Evolutionary conservation across 2,329 filamentous ascomycete species (phyloP), one percentile per base, ranked within the genome.

Genomic region (Fusarium mexicanum): DNA sequence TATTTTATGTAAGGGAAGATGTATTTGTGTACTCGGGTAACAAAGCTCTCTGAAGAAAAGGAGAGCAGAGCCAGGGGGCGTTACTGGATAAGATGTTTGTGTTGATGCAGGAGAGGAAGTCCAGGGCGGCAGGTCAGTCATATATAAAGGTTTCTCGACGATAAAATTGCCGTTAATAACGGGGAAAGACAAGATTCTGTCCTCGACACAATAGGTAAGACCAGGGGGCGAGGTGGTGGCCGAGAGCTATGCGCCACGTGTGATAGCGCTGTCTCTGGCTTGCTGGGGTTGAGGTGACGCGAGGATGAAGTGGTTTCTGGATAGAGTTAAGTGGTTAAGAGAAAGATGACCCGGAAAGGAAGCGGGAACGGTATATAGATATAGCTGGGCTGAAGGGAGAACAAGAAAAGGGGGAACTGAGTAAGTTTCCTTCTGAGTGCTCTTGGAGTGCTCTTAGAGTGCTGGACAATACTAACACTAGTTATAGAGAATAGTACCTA

Each of bases 171-270:
- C 68, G 64, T 72, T 72, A 51, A 57, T 43, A 31, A 50, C 48
- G 62, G 51, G 51, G 62, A 53, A 64, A 67, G 60, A 60, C 68
- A 64, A 59, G 73, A 71, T 59, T 35, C 64, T 61, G 59, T 65
- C 40, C 51, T 67, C 41, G 61, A 70, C 60, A 76, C 55, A 72
- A 76, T 70, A 65, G 71, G 71, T 43, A 75, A 74, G 61, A 47
- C 38, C 62, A 41, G 46, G 55, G 61, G 44, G 50, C n/a, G 38
- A 48, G 47, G 37, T 57, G 43, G 61, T 75, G 65, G 59, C 64
- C 68, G 65, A 76, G 64, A 76, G 73, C 51, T 76, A 60, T 76
- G 62, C 73, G 73, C 73, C 73, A 76, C 73, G 37, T 55, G 55
- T 43, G 54, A 51, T 41, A 60, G 58, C 53, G 57, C 69, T 64